Evolutionary conservation across 352 stramenopile species (phyloP).

Genomic region (Pythium diclinum): DNA sequence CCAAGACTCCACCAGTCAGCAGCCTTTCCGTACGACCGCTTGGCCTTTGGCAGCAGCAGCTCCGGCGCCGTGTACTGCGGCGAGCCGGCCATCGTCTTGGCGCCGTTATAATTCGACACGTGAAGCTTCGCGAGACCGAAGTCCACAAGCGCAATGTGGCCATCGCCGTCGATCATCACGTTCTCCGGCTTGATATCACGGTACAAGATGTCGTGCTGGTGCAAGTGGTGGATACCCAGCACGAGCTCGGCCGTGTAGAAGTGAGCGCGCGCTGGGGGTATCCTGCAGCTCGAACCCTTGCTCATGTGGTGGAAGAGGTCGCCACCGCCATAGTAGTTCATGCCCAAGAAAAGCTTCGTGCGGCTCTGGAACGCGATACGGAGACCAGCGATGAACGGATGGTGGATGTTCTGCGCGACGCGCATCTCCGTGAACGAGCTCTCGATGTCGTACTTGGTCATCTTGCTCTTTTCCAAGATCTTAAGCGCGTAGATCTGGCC

Average conservation of each 20-base stretch:
- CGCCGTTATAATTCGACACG: slow-evolving; percentile 86
- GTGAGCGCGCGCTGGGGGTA: slow-evolving; percentile 76
- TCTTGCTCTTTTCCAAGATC: slow-evolving; percentile 87
- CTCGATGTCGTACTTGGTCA: slow-evolving; percentile 89
- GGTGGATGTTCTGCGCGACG: slow-evolving; percentile 86
- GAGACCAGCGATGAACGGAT: slow-evolving; percentile 84
- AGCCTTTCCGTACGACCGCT: slow-evolving; percentile 85
- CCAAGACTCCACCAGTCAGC: slow-evolving; percentile 89
- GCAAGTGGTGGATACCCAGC: slow-evolving; percentile 90
- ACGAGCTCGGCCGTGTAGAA: slow-evolving; percentile 94
- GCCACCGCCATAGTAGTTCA: slow-evolving; percentile 86
- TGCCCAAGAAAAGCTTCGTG: slow-evolving; percentile 84
- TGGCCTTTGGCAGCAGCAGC: slow-evolving; percentile 78
- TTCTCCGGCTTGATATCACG: slow-evolving; percentile 97
- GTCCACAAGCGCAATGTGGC: slow-evolving; percentile 94
- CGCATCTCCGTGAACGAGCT: slow-evolving; percentile 89
- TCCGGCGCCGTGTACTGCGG: slow-evolving; percentile 87
- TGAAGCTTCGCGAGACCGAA: slow-evolving; percentile 94
- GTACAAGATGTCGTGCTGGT: slow-evolving; percentile 95
- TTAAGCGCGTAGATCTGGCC: slow-evolving; percentile 90
- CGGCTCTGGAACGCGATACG: slow-evolving; percentile 86
- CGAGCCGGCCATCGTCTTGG: slow-evolving; percentile 87
- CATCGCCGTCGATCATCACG: slow-evolving; percentile 94
- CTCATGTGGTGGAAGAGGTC: slow-evolving; percentile 90
- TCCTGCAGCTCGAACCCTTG: slow-evolving; percentile 83